Conservation (phyloP, 2,329 filamentous ascomycete genomes). For the Raffaelea ambrosiae region DNA sequence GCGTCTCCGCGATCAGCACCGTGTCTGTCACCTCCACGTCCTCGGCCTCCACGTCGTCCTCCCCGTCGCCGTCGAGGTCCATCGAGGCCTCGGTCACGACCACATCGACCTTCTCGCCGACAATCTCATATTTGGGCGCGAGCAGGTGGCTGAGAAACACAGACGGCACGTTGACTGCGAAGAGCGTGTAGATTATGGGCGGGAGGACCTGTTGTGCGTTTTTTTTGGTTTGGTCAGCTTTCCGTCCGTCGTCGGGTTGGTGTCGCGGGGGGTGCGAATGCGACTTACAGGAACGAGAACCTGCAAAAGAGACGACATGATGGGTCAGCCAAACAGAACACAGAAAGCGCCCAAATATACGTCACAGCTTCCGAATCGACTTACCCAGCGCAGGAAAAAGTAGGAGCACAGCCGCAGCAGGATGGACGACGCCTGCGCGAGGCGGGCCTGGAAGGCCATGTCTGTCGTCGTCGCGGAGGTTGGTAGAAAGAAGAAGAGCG, state of each 20-base stretch:
- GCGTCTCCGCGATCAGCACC: conserved; percentile 48
- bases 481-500: not conserved
- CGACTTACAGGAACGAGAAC: conserved; percentile 27
- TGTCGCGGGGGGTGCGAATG: not conserved
- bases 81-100: conserved; percentile 38
- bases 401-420: conserved; percentile 41
- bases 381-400: conserved; percentile 56
- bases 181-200: conserved; percentile 46
- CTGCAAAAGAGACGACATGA: too few relatives aligned
- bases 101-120: conserved; percentile 54
- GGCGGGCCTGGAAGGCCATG: conserved; percentile 23
- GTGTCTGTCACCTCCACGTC: conserved; percentile 57
- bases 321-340: not conserved
- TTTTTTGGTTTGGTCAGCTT: not conserved
- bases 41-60: conserved; percentile 28
- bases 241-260: too few relatives aligned
- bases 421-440: conserved; percentile 37
- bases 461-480: not conserved
- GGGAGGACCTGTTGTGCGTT: conserved; percentile 12
- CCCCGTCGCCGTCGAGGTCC: conserved; percentile 24
- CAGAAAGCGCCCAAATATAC: too few relatives aligned
- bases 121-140: conserved; percentile 47
- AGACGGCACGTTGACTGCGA: conserved; percentile 56
- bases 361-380: too few relatives aligned
- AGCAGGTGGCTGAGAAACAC: conserved; percentile 52